These are phyloP conservation scores for Candida easanensis DNA, from an alignment of 805 yeast species.

Conservation along the genomic window DNA sequence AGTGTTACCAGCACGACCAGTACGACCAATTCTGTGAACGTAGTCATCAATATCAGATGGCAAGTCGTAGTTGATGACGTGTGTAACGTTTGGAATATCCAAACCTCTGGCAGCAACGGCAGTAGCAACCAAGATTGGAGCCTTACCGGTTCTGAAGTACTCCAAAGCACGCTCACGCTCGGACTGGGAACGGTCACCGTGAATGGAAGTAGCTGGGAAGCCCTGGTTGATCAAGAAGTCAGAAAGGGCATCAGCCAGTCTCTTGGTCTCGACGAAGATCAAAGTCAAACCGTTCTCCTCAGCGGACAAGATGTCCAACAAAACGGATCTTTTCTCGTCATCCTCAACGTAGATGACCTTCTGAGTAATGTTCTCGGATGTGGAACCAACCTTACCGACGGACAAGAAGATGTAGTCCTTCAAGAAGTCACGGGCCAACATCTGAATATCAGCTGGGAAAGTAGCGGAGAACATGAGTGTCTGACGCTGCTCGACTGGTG, in stretches of 20 bases:
- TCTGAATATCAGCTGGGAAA: slow-evolving; percentile 96
- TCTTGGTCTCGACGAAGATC: slow-evolving; percentile 96
- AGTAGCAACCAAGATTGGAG: slow-evolving; percentile 96
- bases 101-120: slow-evolving; percentile 99
- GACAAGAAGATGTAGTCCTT: slow-evolving; percentile 93
- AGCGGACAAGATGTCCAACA: slow-evolving; percentile 81
- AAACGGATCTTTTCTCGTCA: slow-evolving; percentile 85
- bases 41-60: slow-evolving; percentile 98
- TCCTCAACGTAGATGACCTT: slow-evolving; percentile 89
- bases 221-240: slow-evolving; percentile 86
- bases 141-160: slow-evolving; percentile 86
- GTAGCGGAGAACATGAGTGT: slow-evolving; percentile 99
- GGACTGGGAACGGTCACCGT: slow-evolving; percentile 97
- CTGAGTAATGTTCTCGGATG: slow-evolving; percentile 98
- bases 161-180: slow-evolving; percentile 98
- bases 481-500: slow-evolving; percentile 85
- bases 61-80: slow-evolving; percentile 94
- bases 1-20: slow-evolving; percentile 99
- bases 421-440: slow-evolving; percentile 95
- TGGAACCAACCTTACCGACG: slow-evolving; percentile 99
- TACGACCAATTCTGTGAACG: slow-evolving; percentile 99
- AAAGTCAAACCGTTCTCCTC: slow-evolving; percentile 84
- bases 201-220: slow-evolving; percentile 97
- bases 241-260: slow-evolving; percentile 95
- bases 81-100: slow-evolving; percentile 98